phyloP scores from a whole-genome alignment of 345 rosid species.

The Camelina hispida region DNA sequence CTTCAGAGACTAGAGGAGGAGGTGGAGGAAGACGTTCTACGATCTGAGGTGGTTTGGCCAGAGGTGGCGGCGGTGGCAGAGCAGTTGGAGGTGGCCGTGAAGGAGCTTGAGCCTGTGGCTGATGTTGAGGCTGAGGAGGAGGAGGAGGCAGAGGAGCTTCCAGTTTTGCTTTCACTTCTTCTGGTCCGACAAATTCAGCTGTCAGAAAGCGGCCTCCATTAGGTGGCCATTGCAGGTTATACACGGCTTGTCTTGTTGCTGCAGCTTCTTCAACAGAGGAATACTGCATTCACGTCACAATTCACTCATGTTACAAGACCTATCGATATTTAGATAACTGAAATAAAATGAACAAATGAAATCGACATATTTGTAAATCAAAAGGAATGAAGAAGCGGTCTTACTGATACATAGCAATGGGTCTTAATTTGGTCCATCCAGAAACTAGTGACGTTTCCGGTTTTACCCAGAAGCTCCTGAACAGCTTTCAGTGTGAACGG shows the following conservation, averaged over 20 bases:
- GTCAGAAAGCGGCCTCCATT: slow-evolving; percentile 84
- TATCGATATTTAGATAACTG: slow-evolving; percentile 9
- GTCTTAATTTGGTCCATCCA: slow-evolving; percentile 99
- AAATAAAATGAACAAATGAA: background rate
- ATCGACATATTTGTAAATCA: background rate
- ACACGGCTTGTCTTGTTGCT: slow-evolving; percentile 86
- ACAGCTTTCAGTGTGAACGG: slow-evolving; percentile 98
- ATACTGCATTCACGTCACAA: slow-evolving; percentile 63
- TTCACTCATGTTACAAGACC: slow-evolving; percentile 10
- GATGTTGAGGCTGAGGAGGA: slow-evolving; percentile 53
- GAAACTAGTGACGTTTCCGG: slow-evolving; percentile 75
- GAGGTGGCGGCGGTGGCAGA: slow-evolving; percentile 68
- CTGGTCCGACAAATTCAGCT: slow-evolving; percentile 89
- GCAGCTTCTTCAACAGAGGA: slow-evolving; percentile 84
- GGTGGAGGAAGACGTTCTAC: slow-evolving; percentile 67
- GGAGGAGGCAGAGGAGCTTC: slow-evolving; percentile 64
- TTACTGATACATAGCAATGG: slow-evolving; percentile 92
- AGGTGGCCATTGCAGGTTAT: slow-evolving; percentile 94
- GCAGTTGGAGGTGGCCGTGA: slow-evolving; percentile 52
- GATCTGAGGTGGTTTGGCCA: slow-evolving; percentile 51
- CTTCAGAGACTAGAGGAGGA: slow-evolving; percentile 56
- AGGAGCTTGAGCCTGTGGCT: slow-evolving; percentile 57
- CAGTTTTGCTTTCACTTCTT: slow-evolving; percentile 68
- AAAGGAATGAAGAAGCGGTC: slow-evolving; percentile 33
- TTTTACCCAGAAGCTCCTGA: slow-evolving; percentile 91